Conservation (phyloP, 768 basidiomycete species). For the Leccinum disarticulatum region DNA sequence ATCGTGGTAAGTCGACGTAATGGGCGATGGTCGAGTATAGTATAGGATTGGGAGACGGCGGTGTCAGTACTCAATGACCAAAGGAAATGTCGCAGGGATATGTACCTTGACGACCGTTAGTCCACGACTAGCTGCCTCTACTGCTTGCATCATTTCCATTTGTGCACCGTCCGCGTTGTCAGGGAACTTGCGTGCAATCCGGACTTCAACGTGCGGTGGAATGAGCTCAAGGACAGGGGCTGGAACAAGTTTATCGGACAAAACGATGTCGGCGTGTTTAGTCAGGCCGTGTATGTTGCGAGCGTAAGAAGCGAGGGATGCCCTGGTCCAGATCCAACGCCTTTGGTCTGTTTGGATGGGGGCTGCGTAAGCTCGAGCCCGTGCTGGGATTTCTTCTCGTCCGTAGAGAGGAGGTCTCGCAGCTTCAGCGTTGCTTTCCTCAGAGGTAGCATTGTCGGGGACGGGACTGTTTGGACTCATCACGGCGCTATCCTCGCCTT, state of each 20-base stretch:
- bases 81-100: conserved; percentile 1
- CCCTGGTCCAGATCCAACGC: conserved; percentile 94
- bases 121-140: conserved; percentile 78
- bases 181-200: conserved; percentile 95
- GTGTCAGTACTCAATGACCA: background rate
- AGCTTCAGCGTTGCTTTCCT: conserved; percentile 44
- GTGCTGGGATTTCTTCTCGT: conserved; percentile 36
- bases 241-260: conserved; percentile 97
- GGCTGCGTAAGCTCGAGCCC: conserved; percentile 20
- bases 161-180: conserved; percentile 97
- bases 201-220: conserved; percentile 66
- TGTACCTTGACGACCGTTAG: conserved; percentile 84
- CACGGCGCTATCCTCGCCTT: conserved; percentile 52
- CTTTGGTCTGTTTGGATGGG: conserved; percentile 33
- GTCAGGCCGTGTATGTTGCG: conserved; percentile 84
- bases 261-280: conserved; percentile 77
- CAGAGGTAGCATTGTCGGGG: conserved; percentile 27
- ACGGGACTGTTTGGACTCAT: conserved; percentile 72
- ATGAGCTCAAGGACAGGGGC: conserved; percentile 83
- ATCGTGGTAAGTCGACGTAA: too few relatives aligned
- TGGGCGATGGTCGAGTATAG: background rate
- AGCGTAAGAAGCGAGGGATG: conserved; percentile 90
- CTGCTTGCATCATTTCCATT: conserved; percentile 87
- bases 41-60: background rate
- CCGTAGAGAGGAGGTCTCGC: conserved; percentile 37